Base-by-base conservation (phyloP, 345 rosid genomes). In the Erucastrum elatum region DNA sequence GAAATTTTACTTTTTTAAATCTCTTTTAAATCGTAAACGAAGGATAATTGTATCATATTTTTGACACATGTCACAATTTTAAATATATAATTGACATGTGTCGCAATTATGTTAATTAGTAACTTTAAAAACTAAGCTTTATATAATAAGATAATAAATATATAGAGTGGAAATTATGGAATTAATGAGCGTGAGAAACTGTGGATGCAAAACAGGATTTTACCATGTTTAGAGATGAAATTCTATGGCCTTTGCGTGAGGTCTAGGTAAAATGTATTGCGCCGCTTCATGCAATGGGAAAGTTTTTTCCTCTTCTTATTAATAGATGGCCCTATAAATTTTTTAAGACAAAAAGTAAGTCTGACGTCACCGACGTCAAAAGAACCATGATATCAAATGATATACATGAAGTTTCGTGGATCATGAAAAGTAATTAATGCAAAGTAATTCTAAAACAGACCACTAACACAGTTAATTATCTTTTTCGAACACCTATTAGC, bases 211-310 rank as follows among this genome's bases (percentile, higher is more conserved):
- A 46, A 46, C 53, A 46, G 12, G 53, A 44, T 44, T 44, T 44
- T 44, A 44, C 15, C 53, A 41, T 21, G 21, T 21, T 21, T 21
- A 34, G 7, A 72, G 41, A 34, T 33, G 26, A 70, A 34, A 27
- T 77, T 29, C 34, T 61, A 8, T 63, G 59, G 66, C 46, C 55
- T 29, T 64, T 21, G 75, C 70, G 15, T 16, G 70, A 53, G 44
- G 64, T 77, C 71, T 34, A 77, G 74, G 63, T 69, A 10, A 8
- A 55, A 26, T 66, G 58, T 25, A 58, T 10, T 15, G 27, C 39
- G 16, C 49, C 55, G 59, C 74, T 60, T 71, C 46, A 51, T 10
- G 31, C 31, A 34, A 8, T 1, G 26, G 33, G 16, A 7, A 8
- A 6, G 21, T 21, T 12, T 11, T 13, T 49, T 3, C 35, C 51